Conservation (phyloP, 805 yeast genomes). For the Starmerella ratchasimensis region DNA sequence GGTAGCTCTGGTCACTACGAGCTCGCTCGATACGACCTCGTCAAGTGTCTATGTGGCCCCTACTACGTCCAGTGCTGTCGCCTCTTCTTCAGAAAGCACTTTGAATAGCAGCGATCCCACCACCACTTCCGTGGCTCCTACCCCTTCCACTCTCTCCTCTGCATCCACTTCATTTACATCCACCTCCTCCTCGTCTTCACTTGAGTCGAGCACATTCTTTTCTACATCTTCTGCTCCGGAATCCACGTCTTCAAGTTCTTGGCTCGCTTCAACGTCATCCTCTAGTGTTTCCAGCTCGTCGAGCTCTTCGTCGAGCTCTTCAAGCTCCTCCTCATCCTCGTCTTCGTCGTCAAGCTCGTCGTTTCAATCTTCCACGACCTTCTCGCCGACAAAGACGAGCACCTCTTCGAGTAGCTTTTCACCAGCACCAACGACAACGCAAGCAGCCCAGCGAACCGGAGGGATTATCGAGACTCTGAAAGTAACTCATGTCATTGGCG, state of each 20-base stretch:
- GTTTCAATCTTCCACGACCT: neutral
- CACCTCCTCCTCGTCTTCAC: neutral
- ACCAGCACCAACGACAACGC: too few species aligned
- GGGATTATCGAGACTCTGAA: too few species aligned
- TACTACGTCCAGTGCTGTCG: neutral
- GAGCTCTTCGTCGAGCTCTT: neutral
- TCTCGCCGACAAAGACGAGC: neutral
- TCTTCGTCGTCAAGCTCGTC: neutral
- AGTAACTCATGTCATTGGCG: slow-evolving; percentile 6
- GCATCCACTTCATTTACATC: neutral
- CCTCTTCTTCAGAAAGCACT: neutral
- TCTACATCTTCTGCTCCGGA: neutral
- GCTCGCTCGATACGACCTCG: too few species aligned
- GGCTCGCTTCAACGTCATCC: neutral
- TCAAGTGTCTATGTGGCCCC: too few species aligned
- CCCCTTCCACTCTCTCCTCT: neutral
- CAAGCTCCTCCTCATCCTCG: neutral
- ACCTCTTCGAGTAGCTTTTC: neutral
- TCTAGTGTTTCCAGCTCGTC: neutral
- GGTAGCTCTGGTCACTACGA: too few species aligned
- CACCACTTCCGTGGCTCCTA: neutral
- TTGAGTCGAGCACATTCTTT: neutral
- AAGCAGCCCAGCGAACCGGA: too few species aligned
- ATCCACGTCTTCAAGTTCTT: neutral
- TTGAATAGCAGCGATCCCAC: neutral